Evolutionary conservation across 108 stramenopile species (phyloP).

Genomic region (Fragilaria crotonensis): DNA sequence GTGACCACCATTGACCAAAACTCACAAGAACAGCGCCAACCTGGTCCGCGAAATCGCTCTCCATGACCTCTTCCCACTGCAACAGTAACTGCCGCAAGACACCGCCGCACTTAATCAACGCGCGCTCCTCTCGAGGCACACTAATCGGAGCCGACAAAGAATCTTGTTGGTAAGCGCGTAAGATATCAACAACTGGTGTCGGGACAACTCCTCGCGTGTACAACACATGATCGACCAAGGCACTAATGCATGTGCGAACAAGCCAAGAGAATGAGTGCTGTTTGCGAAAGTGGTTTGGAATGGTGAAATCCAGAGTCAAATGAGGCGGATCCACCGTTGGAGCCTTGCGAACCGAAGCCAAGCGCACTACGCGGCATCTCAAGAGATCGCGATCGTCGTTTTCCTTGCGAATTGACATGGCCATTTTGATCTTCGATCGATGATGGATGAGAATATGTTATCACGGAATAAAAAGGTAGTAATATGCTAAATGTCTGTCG

Average conservation of each 20-base stretch:
- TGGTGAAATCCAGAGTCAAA: conserved; percentile 1
- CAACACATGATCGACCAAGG: background rate
- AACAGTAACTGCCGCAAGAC: background rate
- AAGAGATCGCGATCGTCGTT: too few species aligned
- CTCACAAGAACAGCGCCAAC: background rate
- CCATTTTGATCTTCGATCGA: too few species aligned
- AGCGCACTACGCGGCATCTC: too few species aligned
- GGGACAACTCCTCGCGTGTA: conserved; percentile 4
- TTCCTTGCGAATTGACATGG: too few species aligned
- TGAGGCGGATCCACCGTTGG: background rate
- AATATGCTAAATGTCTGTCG: too few species aligned
- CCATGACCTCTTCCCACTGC: conserved; percentile 1
- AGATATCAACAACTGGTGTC: background rate
- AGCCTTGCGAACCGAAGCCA: too few species aligned
- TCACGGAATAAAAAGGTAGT: too few species aligned
- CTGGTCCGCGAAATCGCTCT: background rate
- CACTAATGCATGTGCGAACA: background rate
- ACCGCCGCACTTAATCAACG: background rate
- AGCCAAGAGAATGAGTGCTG: background rate
- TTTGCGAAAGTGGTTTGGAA: conserved; percentile 1
- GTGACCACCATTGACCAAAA: conserved; percentile 3
- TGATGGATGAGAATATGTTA: too few species aligned
- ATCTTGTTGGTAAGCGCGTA: background rate
- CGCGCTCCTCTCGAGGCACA: background rate
- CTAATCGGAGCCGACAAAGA: background rate